Base-by-base conservation (phyloP, 306 rosid species). In the Corylus americana region DNA sequence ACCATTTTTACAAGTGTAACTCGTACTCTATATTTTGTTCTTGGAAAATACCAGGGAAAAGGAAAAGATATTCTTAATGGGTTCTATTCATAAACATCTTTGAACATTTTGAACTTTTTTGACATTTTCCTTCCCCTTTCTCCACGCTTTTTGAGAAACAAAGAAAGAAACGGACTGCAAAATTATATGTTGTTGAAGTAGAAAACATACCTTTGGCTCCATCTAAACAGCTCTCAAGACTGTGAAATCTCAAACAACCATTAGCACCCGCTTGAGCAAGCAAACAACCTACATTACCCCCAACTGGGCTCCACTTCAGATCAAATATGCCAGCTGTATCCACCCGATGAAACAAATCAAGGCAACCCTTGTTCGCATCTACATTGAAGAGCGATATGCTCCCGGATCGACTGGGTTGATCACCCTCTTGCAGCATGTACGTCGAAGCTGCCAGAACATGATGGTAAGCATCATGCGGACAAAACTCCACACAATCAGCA, bases 401-500 rank as follows among this genome's bases (percentile, higher is more conserved):
- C 74, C 98, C 98, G 9, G 75, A 78, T 59, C 97, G 85, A 74
- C 83, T 85, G 22, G 90, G 97, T n/a, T 9, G 80, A 77, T 80
- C 90, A 37, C 92, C 97, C 79, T 92, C 98, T 67, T 86, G 91
- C 51, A 92, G 81, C 39, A 91, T 90, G 83, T 92, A 95, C 5
- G 98, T 92, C 13, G 97, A 91, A 59, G 90, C 93, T 0, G 97
- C 98, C 76, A 94, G 80, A 84, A 90, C 86, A 80, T 90, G 81
- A 57, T 47, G 85, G 82, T 79, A 77, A n/a, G 82, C 66, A 49
- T 83, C 64, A 74, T 90, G 90, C 4, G 97, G 91, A 70, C 98
- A 95, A 76, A 95, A 95, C 84, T 92, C 97, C 12, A 90, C 98
- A 6, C 91, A 97, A 55, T 95, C 97, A n/a, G 95, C 91, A 82